phyloP scores from a whole-genome alignment of 495 filamentous ascomycete species.

The Aspergillus indologenus region DNA sequence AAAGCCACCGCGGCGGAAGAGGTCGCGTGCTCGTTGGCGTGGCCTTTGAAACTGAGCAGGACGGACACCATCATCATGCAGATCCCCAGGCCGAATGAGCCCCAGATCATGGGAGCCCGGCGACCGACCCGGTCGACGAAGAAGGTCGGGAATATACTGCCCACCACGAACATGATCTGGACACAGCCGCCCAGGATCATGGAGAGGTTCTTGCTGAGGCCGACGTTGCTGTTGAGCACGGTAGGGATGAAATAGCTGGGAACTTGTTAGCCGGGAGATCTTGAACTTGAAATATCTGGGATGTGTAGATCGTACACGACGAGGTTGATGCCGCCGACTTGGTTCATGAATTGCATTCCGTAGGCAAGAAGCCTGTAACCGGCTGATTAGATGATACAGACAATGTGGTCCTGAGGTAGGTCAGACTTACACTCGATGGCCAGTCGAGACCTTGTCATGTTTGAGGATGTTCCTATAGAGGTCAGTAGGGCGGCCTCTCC shows the following conservation, averaged over 20 bases:
- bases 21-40: conserved; percentile 31
- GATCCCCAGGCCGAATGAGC: conserved; percentile 46
- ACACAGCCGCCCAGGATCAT: conserved; percentile 50
- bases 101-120: conserved; percentile 57
- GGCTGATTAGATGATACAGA: not conserved
- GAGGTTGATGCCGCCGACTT: conserved; percentile 50
- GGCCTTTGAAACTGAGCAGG: conserved; percentile 37
- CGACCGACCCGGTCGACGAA: conserved; percentile 52
- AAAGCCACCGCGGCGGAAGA: conserved; percentile 39
- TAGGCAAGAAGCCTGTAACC: conserved; percentile 43
- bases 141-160: conserved; percentile 44
- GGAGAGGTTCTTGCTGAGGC: conserved; percentile 44
- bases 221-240: conserved; percentile 49
- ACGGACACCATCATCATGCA: conserved; percentile 53
- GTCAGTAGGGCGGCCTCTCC: conserved; percentile 13
- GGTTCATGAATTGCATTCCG: conserved; percentile 51
- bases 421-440: conserved; percentile 39
- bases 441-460: conserved; percentile 50
- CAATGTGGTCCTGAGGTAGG: not conserved
- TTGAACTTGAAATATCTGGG: not conserved
- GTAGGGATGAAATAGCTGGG: conserved; percentile 21
- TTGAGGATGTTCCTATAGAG: conserved; percentile 43
- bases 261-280: not conserved
- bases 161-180: conserved; percentile 40
- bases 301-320: conserved; percentile 39